A percentile compares a stretch with the other conserved stretches of the same genome.
These are phyloP conservation scores for Ganoderma multipileum DNA, from an alignment of 1,284 basidiomycete species.

Conservation along the genomic window DNA sequence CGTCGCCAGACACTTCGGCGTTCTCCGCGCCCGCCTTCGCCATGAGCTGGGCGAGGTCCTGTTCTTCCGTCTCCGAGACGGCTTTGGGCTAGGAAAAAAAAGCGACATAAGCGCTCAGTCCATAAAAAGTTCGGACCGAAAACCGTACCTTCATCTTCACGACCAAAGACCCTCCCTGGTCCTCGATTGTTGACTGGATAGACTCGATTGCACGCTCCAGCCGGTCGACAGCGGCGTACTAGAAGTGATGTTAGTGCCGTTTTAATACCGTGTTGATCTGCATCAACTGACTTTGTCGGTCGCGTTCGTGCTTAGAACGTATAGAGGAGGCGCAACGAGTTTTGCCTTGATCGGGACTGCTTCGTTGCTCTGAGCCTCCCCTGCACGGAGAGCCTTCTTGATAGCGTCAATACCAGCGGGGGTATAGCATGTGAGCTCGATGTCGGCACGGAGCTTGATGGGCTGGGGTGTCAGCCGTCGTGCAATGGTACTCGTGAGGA, in stretches of 20 bases:
- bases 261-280: neutral
- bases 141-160: slow-evolving; percentile 94
- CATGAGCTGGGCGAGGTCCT: slow-evolving; percentile 94
- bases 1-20: slow-evolving; percentile 93
- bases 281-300: slow-evolving; percentile 85
- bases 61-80: slow-evolving; percentile 95
- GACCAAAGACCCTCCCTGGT: slow-evolving; percentile 84
- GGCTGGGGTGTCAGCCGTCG: slow-evolving; percentile 97
- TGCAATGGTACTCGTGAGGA: slow-evolving; percentile 89
- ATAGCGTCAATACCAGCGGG: slow-evolving; percentile 99
- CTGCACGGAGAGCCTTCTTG: slow-evolving; percentile 89
- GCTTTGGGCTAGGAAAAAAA: slow-evolving; percentile 80
- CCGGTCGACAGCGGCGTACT: slow-evolving; percentile 90
- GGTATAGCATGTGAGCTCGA: slow-evolving; percentile 97
- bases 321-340: slow-evolving; percentile 95
- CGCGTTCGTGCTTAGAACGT: slow-evolving; percentile 94
- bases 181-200: slow-evolving; percentile 87
- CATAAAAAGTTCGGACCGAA: neutral
- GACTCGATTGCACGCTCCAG: slow-evolving; percentile 94
- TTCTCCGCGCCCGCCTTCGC: slow-evolving; percentile 92
- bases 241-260: neutral
- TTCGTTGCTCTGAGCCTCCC: slow-evolving; percentile 88
- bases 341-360: slow-evolving; percentile 97
- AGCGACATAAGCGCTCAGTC: neutral
- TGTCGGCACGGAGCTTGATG: slow-evolving; percentile 98